A percentile compares a stretch with the other conserved stretches of the same genome.
These are phyloP conservation scores for Hymenoscyphus albidus DNA, from an alignment of 2,329 filamentous ascomycete species.

Conservation along the genomic window DNA sequence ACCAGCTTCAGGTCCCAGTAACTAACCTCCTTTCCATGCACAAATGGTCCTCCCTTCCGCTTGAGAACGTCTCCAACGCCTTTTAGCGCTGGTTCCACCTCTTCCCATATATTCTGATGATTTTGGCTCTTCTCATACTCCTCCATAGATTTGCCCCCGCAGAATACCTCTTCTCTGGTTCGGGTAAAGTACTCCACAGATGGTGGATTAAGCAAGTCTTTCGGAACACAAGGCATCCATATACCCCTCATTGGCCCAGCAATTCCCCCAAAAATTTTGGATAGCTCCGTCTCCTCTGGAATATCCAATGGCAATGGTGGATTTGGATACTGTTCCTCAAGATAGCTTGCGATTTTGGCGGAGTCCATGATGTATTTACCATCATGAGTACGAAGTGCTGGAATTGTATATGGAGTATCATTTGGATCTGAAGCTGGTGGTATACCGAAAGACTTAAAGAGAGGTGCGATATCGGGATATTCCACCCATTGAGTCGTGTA, in stretches of 20 bases:
- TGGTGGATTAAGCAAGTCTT: background rate
- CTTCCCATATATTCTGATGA: slow-evolving; percentile 47
- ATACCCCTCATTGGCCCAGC: background rate
- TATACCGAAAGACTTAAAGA: slow-evolving; percentile 37
- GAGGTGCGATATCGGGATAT: slow-evolving; percentile 59
- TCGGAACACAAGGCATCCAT: background rate
- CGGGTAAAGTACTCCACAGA: background rate
- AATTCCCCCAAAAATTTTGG: slow-evolving; percentile 26
- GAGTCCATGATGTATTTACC: slow-evolving; percentile 63
- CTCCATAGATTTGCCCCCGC: slow-evolving; percentile 49
- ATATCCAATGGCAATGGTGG: slow-evolving; percentile 57
- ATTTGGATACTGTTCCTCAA: slow-evolving; percentile 57
- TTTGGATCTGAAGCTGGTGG: slow-evolving; percentile 26
- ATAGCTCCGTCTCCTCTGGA: slow-evolving; percentile 44
- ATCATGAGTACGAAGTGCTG: slow-evolving; percentile 52
- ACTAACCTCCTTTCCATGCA: slow-evolving; percentile 34
- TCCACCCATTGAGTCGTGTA: slow-evolving; percentile 69
- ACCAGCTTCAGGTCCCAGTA: slow-evolving; percentile 59
- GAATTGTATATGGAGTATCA: slow-evolving; percentile 51
- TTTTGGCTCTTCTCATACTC: slow-evolving; percentile 46
- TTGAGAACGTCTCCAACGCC: slow-evolving; percentile 24
- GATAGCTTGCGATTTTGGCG: slow-evolving; percentile 50
- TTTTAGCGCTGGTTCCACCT: slow-evolving; percentile 37
- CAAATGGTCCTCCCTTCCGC: background rate
- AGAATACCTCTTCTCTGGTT: slow-evolving; percentile 45